A percentile compares a stretch with the other conserved stretches of the same genome.
Evolutionary conservation across 805 yeast genomes (phyloP).

Genomic region (Kuraishia piskuri): DNA sequence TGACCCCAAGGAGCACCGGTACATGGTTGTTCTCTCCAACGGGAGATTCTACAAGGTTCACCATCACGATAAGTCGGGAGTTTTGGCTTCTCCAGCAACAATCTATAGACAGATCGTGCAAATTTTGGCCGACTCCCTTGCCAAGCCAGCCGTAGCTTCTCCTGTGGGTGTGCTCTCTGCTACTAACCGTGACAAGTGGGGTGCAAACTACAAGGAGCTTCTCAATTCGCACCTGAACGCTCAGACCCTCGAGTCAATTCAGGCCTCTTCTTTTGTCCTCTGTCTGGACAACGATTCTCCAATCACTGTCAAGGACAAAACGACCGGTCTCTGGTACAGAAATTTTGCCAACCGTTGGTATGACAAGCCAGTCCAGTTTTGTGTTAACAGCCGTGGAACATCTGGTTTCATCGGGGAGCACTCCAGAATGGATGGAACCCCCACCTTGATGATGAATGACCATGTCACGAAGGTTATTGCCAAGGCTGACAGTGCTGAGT

Average conservation of each 20-base stretch:
- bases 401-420: constrained; percentile 96
- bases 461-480: constrained; percentile 53
- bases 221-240: constrained; percentile 51
- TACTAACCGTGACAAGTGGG: constrained; percentile 81
- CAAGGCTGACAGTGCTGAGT: constrained; percentile 17
- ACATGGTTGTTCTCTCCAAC: constrained; percentile 63
- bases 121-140: constrained; percentile 30
- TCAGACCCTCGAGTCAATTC: constrained; percentile 56
- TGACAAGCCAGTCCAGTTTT: constrained; percentile 86
- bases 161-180: constrained; percentile 78
- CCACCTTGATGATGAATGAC: constrained; percentile 83
- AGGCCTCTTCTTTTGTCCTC: constrained; percentile 70
- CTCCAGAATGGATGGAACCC: constrained; percentile 97
- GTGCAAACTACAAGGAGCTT: constrained; percentile 48
- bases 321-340: constrained; percentile 92
- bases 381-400: constrained; percentile 72
- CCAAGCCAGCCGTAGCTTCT: constrained; percentile 30
- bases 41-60: constrained; percentile 74
- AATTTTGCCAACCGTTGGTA: constrained; percentile 83
- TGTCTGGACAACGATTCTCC: constrained; percentile 73
- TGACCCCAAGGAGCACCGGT: constrained; percentile 44
- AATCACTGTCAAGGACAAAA: constrained; percentile 71
- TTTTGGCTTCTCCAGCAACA: constrained; percentile 34
- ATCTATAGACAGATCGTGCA: constrained; percentile 50
- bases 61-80: constrained; percentile 42